Percentiles rank a stretch among this genome's conserved stretches.
phyloP scores from a whole-genome alignment of 169 alveolate genomes.

The Perkinsus marinus region DNA sequence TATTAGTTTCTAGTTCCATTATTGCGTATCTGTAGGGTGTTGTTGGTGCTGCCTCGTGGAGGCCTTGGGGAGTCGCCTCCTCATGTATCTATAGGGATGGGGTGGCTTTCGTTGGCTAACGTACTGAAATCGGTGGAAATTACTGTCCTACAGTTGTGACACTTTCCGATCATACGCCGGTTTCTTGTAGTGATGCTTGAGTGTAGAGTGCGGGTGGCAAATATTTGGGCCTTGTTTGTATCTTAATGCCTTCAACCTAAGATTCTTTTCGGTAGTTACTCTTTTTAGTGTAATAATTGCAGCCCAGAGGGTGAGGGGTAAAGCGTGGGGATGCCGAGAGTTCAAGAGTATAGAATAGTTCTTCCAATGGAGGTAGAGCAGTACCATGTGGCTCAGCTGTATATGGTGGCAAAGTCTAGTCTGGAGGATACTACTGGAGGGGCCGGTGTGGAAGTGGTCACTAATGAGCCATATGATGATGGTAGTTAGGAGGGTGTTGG shows the following conservation, averaged over 20 bases:
- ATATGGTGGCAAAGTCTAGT: slow-evolving; percentile 19
- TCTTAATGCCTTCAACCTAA: background rate
- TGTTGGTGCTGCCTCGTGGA: background rate
- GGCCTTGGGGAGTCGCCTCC: background rate
- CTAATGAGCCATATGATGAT: slow-evolving; percentile 6
- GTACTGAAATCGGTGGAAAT: background rate
- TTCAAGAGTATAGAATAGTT: slow-evolving; percentile 14
- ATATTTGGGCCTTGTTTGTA: background rate
- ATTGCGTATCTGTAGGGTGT: background rate
- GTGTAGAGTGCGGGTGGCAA: background rate
- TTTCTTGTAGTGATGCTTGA: background rate
- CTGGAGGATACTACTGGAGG: slow-evolving; percentile 11
- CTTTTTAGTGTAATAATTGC: background rate
- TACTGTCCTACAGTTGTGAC: background rate
- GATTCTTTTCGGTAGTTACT: background rate
- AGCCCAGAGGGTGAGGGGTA: background rate
- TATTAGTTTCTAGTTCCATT: background rate
- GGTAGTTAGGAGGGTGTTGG: background rate
- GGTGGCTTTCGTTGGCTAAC: background rate
- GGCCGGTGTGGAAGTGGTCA: slow-evolving; percentile 11
- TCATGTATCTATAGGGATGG: background rate
- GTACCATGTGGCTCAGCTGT: slow-evolving; percentile 9
- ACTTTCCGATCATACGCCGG: background rate
- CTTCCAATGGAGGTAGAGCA: slow-evolving; percentile 23
- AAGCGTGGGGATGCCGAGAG: background rate